Evolutionary conservation across 108 stramenopile species (phyloP).

Genomic region (Pseudonitzschia delicatissima): DNA sequence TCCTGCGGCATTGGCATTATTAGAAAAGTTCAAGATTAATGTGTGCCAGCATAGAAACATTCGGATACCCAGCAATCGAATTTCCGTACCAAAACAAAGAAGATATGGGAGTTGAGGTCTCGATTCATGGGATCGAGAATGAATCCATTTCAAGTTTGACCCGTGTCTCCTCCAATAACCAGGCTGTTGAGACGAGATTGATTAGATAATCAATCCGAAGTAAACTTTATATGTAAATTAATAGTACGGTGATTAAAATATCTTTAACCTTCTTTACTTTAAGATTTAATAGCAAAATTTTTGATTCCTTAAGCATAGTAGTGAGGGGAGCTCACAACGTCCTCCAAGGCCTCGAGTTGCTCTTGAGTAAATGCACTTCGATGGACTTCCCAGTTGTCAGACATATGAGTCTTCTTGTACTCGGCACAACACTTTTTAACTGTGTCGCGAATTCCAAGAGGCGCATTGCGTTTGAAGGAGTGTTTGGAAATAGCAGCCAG

Average conservation of each 20-base stretch:
- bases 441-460: conserved; percentile 79
- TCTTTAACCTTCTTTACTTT: background rate
- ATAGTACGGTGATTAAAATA: too few species aligned
- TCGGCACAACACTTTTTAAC: conserved; percentile 87
- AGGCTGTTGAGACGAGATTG: background rate
- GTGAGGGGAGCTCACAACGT: conserved; percentile 89
- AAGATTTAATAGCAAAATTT: background rate
- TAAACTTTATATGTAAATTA: too few species aligned
- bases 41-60: conserved; percentile 12
- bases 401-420: conserved; percentile 87
- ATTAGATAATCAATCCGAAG: background rate
- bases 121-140: background rate
- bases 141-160: background rate
- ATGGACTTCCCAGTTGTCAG: conserved; percentile 88
- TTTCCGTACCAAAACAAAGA: conserved; percentile 9
- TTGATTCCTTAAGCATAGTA: conserved; percentile 67
- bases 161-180: background rate
- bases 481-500: conserved; percentile 87
- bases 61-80: conserved; percentile 7
- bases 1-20: conserved; percentile 10
- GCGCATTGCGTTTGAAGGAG: conserved; percentile 80
- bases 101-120: background rate
- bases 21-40: conserved; percentile 12
- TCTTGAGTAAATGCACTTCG: conserved; percentile 73
- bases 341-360: conserved; percentile 83